A percentile compares a stretch with the other conserved stretches of the same genome.
Conservation (phyloP, 202 grass and related monocot genomes). For the Zoysia matrella region DNA sequence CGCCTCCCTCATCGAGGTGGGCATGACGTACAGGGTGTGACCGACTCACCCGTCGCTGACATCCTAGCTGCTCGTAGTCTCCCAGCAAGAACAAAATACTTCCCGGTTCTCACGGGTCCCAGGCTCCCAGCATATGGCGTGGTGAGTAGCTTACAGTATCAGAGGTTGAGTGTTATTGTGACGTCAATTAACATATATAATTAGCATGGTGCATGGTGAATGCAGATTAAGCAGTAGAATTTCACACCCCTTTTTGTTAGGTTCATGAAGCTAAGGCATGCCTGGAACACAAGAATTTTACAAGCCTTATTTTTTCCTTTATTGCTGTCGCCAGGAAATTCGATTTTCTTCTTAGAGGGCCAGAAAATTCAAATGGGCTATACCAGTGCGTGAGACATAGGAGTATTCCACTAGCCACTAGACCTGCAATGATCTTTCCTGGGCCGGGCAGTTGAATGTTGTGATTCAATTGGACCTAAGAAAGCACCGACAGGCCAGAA, state of each 20-base stretch:
- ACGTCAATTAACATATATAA: background rate
- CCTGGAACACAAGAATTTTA: background rate
- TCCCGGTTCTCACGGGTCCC: background rate
- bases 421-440: background rate
- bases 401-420: no score
- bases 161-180: background rate
- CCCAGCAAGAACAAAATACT: background rate
- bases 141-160: background rate
- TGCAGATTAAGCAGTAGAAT: background rate
- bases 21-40: slow-evolving; percentile 79
- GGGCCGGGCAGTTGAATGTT: background rate
- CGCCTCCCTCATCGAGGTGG: slow-evolving; percentile 80
- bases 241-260: no score
- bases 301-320: no score
- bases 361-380: no score
- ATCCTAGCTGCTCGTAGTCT: background rate
- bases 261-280: background rate
- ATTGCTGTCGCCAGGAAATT: no score
- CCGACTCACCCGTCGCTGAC: background rate
- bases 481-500: background rate
- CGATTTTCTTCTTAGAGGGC: no score
- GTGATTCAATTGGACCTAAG: background rate
- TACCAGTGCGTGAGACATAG: no score
- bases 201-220: no score
- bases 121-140: no score